Evolutionary conservation across 2,329 filamentous ascomycete genomes (phyloP).

Genomic region (Cercospora sesami): DNA sequence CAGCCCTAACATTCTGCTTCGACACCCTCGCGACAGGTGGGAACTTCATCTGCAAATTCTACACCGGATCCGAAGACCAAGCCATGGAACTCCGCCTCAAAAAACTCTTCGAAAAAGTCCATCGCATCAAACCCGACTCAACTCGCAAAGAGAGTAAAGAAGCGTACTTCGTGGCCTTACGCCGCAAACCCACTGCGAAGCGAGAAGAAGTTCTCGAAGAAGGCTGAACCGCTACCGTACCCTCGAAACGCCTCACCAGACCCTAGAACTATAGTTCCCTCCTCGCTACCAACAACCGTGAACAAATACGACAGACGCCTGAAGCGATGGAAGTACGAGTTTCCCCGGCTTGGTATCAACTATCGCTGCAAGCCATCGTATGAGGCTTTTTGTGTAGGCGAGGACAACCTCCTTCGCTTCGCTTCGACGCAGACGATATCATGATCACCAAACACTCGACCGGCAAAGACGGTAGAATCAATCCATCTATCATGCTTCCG

Average conservation of each 20-base stretch:
- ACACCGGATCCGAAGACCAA: conserved; percentile 86
- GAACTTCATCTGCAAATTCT: conserved; percentile 97
- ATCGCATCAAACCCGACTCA: conserved; percentile 86
- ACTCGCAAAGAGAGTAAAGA: conserved; percentile 76
- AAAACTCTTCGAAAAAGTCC: conserved; percentile 74
- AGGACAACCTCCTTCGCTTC: not conserved
- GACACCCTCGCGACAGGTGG: conserved; percentile 80
- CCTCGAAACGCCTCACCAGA: not conserved
- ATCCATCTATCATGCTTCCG: not conserved
- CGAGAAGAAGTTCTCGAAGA: conserved; percentile 47
- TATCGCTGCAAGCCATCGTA: not conserved
- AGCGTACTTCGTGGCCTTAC: conserved; percentile 78
- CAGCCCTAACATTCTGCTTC: conserved; percentile 80
- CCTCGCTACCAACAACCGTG: not conserved
- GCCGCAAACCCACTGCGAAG: conserved; percentile 59
- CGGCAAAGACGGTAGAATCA: not conserved
- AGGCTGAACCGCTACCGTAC: conserved; percentile 14
- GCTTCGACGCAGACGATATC: no score
- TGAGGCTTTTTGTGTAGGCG: not conserved
- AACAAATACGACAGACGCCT: not conserved
- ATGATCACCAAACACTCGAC: no score
- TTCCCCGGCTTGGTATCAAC: not conserved
- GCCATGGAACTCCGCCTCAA: conserved; percentile 71
- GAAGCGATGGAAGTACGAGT: not conserved
- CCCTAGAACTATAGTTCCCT: not conserved